These are phyloP conservation scores for Bremia lactucae DNA, from an alignment of 352 stramenopile genomes.

Conservation along the genomic window DNA sequence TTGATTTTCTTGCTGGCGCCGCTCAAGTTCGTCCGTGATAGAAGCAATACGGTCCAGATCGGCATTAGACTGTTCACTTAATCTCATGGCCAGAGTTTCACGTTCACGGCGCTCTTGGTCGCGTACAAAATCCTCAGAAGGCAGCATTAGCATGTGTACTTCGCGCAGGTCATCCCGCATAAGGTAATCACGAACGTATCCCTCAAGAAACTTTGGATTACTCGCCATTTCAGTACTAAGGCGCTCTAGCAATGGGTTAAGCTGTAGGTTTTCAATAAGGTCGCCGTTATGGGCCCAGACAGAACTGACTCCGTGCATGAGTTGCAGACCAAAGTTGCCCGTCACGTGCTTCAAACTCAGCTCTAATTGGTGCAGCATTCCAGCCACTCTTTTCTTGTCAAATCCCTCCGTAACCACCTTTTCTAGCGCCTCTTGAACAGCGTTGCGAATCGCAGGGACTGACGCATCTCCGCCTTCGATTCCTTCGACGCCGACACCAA, in stretches of 20 bases:
- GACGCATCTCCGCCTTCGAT: slow-evolving; percentile 32
- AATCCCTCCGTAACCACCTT: slow-evolving; percentile 60
- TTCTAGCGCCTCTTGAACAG: slow-evolving; percentile 38
- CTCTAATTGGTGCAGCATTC: slow-evolving; percentile 71
- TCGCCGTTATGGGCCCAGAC: slow-evolving; percentile 65
- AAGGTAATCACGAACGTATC: slow-evolving; percentile 43
- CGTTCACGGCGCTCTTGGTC: slow-evolving; percentile 40
- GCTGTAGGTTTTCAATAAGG: slow-evolving; percentile 46
- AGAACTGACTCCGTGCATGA: slow-evolving; percentile 64
- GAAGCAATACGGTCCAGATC: slow-evolving; percentile 49
- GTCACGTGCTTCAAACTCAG: slow-evolving; percentile 78
- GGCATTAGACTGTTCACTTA: slow-evolving; percentile 33
- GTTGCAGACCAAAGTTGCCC: slow-evolving; percentile 68
- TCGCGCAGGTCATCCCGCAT: slow-evolving; percentile 38
- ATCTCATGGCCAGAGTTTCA: slow-evolving; percentile 32
- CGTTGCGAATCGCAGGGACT: slow-evolving; percentile 50
- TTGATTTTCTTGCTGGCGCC: slow-evolving; percentile 54
- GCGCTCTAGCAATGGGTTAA: slow-evolving; percentile 55
- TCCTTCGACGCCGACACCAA: slow-evolving; percentile 71
- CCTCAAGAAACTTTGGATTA: slow-evolving; percentile 58
- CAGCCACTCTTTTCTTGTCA: slow-evolving; percentile 57
- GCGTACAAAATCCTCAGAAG: slow-evolving; percentile 44
- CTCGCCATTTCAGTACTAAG: slow-evolving; percentile 48
- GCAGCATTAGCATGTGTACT: slow-evolving; percentile 69
- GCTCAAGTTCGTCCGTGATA: slow-evolving; percentile 35